Evolutionary conservation across 345 rosid species (phyloP).

Genomic region (Kernera saxatilis): DNA sequence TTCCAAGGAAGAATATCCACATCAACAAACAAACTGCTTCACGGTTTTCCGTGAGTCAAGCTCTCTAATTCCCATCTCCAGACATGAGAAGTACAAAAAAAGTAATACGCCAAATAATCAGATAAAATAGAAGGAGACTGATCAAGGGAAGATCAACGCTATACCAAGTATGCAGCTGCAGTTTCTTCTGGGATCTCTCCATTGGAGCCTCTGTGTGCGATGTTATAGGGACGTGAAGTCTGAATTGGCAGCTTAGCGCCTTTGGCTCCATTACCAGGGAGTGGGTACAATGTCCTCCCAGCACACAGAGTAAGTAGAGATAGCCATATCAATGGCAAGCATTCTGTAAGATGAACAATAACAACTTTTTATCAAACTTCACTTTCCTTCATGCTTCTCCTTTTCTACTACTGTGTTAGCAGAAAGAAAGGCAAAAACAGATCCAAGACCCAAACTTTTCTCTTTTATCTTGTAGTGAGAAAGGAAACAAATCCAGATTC

Average conservation of each 20-base stretch:
- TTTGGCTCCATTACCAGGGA: constrained; percentile 37
- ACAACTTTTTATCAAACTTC: not conserved
- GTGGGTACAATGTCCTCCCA: constrained; percentile 75
- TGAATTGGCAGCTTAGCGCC: constrained; percentile 51
- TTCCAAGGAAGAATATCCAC: not conserved
- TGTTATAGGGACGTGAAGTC: constrained; percentile 80
- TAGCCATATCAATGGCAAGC: constrained; percentile 39
- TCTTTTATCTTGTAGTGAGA: not conserved
- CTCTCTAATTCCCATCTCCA: not conserved
- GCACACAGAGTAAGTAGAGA: constrained; percentile 41
- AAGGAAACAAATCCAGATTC: not conserved
- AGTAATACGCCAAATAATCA: not conserved
- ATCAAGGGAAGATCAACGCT: not conserved
- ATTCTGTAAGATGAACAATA: constrained; percentile 34
- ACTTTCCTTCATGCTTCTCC: not conserved
- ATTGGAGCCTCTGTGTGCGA: constrained; percentile 94
- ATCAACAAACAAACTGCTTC: not conserved
- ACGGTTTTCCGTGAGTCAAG: not conserved
- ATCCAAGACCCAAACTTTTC: not conserved
- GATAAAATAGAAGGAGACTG: not conserved
- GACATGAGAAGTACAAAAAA: not conserved
- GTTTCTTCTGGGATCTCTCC: constrained; percentile 98
- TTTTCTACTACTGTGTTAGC: not conserved
- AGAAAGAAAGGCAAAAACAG: not conserved
- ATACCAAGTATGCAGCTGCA: constrained; percentile 74